Evolutionary conservation across 371 early-diverging fungal genomes (phyloP), one percentile per base, ranked within the genome.

Genomic region (Smittium mucronatum): DNA sequence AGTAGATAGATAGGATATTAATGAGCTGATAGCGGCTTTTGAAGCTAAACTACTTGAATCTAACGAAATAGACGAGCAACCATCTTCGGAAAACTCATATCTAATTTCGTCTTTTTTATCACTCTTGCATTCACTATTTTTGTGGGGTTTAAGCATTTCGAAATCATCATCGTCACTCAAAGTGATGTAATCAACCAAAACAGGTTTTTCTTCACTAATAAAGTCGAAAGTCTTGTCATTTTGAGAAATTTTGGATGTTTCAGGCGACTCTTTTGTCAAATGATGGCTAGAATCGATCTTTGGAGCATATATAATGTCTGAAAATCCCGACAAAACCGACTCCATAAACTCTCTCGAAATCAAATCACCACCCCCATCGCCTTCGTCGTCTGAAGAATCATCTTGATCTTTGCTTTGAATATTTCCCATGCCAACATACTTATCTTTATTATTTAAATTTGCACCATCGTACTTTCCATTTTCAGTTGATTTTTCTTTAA

Each of bases 1-100:
- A 47, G 78, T 63, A 31, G 73, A 73, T 65, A 74, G 67, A 71
- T 68, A 69, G 31, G 69, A 65, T 21, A 70, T 70, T 63, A 74
- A 75, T 31, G 67, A 59, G 26, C 28, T 59, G 28, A 59, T 28
- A 11, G 59, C 26, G 26, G 11, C 59, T 26, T 59, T 28, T 59
- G 59, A 5, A n/a, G 15, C 59, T 8, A 59, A 59, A 59, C 26
- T 11, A 21, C 21, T 47, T 47, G 47, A 47, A 47, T 47, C 47
- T 47, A 47, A 11, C 5, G 5, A 11, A 5, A 11, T 47, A 5
- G 47, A 11, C 21, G 5, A 5, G 47, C 21, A 47, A 5, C 47
- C 21, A 47, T 47, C 47, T 5, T 47, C 47, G 21, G 5, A 5
- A 47, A 11, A 47, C 21, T 47, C 47, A 47, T 47, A 5, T 47